Evolutionary conservation across 139 green algal genomes (phyloP).

Genomic region (Asterochloris erici): DNA sequence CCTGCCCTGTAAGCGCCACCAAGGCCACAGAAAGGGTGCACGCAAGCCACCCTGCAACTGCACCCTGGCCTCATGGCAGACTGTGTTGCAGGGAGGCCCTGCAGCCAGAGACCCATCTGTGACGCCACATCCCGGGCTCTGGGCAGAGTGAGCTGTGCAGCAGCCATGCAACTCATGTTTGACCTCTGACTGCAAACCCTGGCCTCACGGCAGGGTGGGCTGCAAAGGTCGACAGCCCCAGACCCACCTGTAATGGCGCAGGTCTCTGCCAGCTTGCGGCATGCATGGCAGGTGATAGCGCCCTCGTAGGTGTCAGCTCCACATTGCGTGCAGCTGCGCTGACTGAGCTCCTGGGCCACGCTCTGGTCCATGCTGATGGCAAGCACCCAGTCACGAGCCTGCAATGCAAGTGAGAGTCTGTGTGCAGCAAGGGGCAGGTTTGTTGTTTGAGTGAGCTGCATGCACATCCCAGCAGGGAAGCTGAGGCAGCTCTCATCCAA

Average conservation of each 20-base stretch:
- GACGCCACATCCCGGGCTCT: background rate
- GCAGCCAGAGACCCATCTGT: background rate
- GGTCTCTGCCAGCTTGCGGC: conserved; percentile 44
- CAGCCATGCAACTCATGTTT: too few species aligned
- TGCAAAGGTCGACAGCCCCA: background rate
- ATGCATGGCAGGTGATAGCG: conserved; percentile 62
- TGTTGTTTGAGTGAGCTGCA: too few species aligned
- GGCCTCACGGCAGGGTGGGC: background rate
- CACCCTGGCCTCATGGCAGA: too few species aligned
- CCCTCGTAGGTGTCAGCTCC: conserved; percentile 60
- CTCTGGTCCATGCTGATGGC: conserved; percentile 65
- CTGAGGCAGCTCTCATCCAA: too few species aligned
- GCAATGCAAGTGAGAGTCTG: conserved; percentile 17
- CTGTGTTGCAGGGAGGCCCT: background rate
- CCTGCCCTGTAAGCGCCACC: too few species aligned
- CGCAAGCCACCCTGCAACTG: too few species aligned
- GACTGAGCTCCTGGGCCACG: conserved; percentile 56
- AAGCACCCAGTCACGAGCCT: conserved; percentile 68
- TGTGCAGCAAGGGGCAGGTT: too few species aligned
- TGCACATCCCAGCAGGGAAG: too few species aligned
- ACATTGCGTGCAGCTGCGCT: conserved; percentile 55
- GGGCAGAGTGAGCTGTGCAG: background rate
- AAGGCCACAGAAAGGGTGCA: too few species aligned
- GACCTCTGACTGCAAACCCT: too few species aligned
- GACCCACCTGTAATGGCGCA: conserved; percentile 51